These are phyloP conservation scores for Nymphaea colorata DNA, from an alignment of 164 flowering plant genomes.

Conservation along the genomic window DNA sequence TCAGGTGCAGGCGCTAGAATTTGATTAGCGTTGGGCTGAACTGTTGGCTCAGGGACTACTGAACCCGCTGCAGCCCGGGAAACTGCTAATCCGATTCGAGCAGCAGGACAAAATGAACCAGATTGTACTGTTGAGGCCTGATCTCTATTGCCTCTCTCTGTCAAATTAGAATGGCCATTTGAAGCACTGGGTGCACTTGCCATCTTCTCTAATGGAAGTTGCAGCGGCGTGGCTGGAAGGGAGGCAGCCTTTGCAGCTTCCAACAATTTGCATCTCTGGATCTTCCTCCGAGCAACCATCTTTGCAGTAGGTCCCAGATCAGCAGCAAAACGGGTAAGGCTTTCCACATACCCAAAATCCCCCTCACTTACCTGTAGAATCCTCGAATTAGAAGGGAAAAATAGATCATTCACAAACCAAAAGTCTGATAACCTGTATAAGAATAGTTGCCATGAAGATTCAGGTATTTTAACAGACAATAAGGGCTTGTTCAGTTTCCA, in stretches of 20 bases:
- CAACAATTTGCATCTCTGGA: slow-evolving; percentile 11
- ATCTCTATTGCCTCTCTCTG: slow-evolving; percentile 5
- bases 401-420: too few relatives aligned
- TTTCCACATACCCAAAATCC: slow-evolving; percentile 31
- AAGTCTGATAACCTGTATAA: too few relatives aligned
- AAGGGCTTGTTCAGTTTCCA: too few relatives aligned
- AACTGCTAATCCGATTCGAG: slow-evolving; percentile 7
- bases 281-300: slow-evolving; percentile 34
- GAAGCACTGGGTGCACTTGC: neutral
- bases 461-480: too few relatives aligned
- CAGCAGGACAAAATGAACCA: slow-evolving; percentile 8
- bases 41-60: neutral
- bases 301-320: slow-evolving; percentile 58
- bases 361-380: slow-evolving; percentile 26
- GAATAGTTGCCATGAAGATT: too few relatives aligned
- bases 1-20: neutral
- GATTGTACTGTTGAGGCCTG: slow-evolving; percentile 5
- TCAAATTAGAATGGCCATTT: slow-evolving; percentile 1
- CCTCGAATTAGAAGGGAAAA: neutral
- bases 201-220: neutral
- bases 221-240: neutral
- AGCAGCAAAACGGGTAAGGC: slow-evolving; percentile 40
- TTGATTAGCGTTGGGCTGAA: neutral
- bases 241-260: neutral
- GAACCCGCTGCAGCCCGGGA: neutral